Conservation (phyloP, 225 moss, liverwort and hornwort species). For the Antitrichia curtipendula region DNA sequence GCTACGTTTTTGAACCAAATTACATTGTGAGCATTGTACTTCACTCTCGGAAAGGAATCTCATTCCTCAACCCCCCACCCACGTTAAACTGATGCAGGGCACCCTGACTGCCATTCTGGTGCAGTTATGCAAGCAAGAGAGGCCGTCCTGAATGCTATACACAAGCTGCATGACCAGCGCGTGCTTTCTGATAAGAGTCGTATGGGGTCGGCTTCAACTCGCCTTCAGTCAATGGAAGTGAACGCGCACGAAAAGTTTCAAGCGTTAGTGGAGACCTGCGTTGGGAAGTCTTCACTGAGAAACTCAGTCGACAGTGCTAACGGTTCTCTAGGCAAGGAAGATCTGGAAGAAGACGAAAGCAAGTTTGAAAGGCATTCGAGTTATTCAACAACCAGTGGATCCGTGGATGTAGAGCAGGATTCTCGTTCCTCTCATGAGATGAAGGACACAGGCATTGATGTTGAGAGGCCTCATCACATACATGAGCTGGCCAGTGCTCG, state of each 20-base stretch:
- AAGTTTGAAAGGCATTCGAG: constrained; percentile 15
- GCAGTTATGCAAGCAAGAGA: constrained; percentile 48
- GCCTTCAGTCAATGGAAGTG: neutral
- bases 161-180: constrained; percentile 34
- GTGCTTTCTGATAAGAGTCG: constrained; percentile 19
- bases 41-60: neutral
- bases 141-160: constrained; percentile 20
- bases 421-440: constrained; percentile 16
- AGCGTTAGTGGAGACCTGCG: constrained; percentile 34
- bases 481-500: neutral
- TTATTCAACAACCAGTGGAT: constrained; percentile 15
- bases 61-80: neutral
- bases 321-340: constrained; percentile 11
- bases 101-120: constrained; percentile 35
- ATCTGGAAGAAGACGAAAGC: constrained; percentile 17
- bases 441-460: constrained; percentile 18
- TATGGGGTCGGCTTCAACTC: constrained; percentile 2
- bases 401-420: constrained; percentile 12
- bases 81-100: constrained; percentile 37
- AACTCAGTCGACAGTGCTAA: neutral
- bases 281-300: constrained; percentile 4
- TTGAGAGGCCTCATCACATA: neutral
- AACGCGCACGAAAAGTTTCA: constrained; percentile 31
- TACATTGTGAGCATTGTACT: neutral
- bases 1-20: neutral